Evolutionary conservation across 257 asterid genomes (phyloP).

Genomic region (Vinca minor): DNA sequence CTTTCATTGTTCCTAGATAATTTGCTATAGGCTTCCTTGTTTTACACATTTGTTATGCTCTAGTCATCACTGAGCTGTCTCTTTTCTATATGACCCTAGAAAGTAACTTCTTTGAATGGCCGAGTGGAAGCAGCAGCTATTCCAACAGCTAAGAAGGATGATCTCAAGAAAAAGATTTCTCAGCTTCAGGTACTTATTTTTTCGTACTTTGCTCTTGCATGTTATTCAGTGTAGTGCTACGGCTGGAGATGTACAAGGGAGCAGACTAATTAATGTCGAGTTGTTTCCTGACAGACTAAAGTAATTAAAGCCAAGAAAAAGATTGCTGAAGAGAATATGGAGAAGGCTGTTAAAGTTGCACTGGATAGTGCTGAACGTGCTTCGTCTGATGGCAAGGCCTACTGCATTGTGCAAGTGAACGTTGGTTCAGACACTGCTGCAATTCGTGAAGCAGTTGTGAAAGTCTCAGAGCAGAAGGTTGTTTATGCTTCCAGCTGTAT

Average conservation of each 20-base stretch:
- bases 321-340: conserved; percentile 74
- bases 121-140: conserved; percentile 78
- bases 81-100: conserved; percentile 43
- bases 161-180: conserved; percentile 64
- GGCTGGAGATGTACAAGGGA: neutral
- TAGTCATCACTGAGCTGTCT: neutral
- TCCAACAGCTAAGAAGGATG: conserved; percentile 76
- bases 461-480: conserved; percentile 90
- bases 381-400: conserved; percentile 58
- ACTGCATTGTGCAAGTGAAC: conserved; percentile 57
- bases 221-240: neutral
- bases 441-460: conserved; percentile 94
- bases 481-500: conserved; percentile 9
- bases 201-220: neutral
- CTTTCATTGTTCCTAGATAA: neutral
- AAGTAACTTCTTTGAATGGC: conserved; percentile 68
- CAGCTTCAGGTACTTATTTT: conserved; percentile 60
- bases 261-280: conserved; percentile 5
- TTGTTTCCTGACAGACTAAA: conserved; percentile 50
- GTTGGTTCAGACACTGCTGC: conserved; percentile 93
- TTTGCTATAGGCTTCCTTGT: neutral
- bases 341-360: conserved; percentile 62
- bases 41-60: neutral
- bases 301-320: conserved; percentile 76
- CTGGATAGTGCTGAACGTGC: conserved; percentile 66